Base-by-base conservation (phyloP, 192 early-diverging fungal species). In the Entomortierella lignicola region DNA sequence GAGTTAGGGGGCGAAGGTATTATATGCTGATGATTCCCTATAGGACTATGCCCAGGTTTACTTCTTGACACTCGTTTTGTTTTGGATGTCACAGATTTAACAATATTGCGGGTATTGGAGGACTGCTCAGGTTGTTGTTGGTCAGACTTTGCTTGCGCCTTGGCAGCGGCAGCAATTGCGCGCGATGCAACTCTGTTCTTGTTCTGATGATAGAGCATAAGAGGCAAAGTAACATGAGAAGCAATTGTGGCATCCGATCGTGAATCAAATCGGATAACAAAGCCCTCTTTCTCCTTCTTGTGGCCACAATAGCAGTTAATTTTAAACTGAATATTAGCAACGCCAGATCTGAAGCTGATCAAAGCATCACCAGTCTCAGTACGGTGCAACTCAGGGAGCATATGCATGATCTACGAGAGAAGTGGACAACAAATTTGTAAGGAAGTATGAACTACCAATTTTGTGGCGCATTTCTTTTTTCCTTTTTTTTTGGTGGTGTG, bases 191-290 rank as follows among this genome's bases (percentile, higher is more conserved):
- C 67, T 44, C 75, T 58, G 62, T 79, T 79, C 31, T 79, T 79
- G 63, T 79, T 79, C 62, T 79, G 75, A 37, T 79, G 75, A 10
- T 79, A 79, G 68, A 79, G 68, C 75, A 79, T 79, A 48, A 79
- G 32, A 17, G 75, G 75, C n/a, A 79, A 54, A 25, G 75, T 79
- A 50, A 79, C 67, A 79, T 79, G 75, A 31, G 75, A 79, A 39
- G 67, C 75, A 37, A 79, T 79, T 0, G 75, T 37, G 13, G 34
- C 17, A 41, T 79, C 75, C 50, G 75, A 79, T 27, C 56, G 54
- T 2, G 75, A 69, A 43, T 79, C 75, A 39, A 79, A 79, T 48
- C 75, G 75, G 57, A 79, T 70, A 32, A 79, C 75, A 57, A 79
- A 79, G 21, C 75, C 75, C 8, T 79, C 75, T 57, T 79, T 79